Evolutionary conservation across 345 rosid species (phyloP).

Genomic region (Citrus unshiu): DNA sequence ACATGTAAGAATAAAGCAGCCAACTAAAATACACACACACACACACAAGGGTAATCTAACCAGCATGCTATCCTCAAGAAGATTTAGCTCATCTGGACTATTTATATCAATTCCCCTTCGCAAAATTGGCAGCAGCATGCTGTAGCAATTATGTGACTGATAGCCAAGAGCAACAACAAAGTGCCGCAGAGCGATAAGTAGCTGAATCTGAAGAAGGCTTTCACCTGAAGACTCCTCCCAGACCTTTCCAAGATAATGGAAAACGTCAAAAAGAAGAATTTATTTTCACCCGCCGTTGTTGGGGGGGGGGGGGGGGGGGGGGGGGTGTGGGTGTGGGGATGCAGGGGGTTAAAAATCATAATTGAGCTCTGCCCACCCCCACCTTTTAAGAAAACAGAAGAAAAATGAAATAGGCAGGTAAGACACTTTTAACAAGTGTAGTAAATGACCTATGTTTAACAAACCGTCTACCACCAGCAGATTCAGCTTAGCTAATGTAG

Average conservation of each 20-base stretch:
- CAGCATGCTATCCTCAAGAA: slow-evolving; percentile 92
- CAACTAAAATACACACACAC: slow-evolving; percentile 1
- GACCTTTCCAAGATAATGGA: slow-evolving; percentile 40
- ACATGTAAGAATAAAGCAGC: slow-evolving; percentile 11
- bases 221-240: slow-evolving; percentile 98
- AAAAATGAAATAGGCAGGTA: background rate
- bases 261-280: background rate
- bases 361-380: too few relatives aligned
- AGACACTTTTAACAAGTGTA: background rate
- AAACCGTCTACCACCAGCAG: background rate
- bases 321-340: too few relatives aligned
- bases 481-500: background rate
- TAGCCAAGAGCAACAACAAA: slow-evolving; percentile 88
- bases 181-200: slow-evolving; percentile 87
- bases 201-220: slow-evolving; percentile 96
- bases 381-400: background rate
- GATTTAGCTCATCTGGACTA: slow-evolving; percentile 87
- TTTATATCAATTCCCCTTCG: slow-evolving; percentile 82
- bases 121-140: slow-evolving; percentile 78
- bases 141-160: slow-evolving; percentile 80
- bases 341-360: too few relatives aligned
- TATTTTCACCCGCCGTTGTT: too few relatives aligned
- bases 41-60: slow-evolving; percentile 35
- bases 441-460: background rate
- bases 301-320: too few relatives aligned